Conservation (phyloP, 176 grass and related monocot species). For the Aechmea fasciata region DNA sequence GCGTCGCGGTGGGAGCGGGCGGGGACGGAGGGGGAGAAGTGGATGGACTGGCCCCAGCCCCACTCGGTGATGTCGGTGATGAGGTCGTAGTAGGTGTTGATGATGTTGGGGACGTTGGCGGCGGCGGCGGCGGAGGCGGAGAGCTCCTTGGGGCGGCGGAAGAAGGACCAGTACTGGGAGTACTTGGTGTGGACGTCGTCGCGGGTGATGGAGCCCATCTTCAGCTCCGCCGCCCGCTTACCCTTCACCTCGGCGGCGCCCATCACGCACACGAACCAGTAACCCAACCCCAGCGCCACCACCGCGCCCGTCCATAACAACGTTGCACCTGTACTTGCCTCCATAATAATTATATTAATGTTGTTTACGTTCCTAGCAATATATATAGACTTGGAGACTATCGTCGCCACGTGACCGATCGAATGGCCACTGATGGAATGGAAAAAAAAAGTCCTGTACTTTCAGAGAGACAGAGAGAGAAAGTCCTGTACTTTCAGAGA, state of each 20-base stretch:
- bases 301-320: background rate
- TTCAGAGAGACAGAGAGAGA: too few species aligned
- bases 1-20: constrained; percentile 14
- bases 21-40: constrained; percentile 9
- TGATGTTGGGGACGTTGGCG: background rate
- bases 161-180: constrained; percentile 2
- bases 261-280: background rate
- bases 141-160: background rate
- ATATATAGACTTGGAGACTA: too few species aligned
- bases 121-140: background rate
- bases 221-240: background rate
- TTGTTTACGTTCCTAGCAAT: too few species aligned
- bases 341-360: background rate
- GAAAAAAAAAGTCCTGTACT: too few species aligned
- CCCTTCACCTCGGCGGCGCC: background rate
- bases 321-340: background rate
- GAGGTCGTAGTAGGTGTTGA: constrained; percentile 20
- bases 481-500: too few species aligned
- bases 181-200: background rate
- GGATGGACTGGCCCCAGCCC: constrained; percentile 18
- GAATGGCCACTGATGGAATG: too few species aligned
- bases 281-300: background rate
- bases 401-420: too few species aligned
- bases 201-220: background rate
- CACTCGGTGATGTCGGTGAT: constrained; percentile 17